These are phyloP conservation scores for Ceratocystis huliohia DNA, from an alignment of 2,329 filamentous ascomycete genomes.

Conservation along the genomic window DNA sequence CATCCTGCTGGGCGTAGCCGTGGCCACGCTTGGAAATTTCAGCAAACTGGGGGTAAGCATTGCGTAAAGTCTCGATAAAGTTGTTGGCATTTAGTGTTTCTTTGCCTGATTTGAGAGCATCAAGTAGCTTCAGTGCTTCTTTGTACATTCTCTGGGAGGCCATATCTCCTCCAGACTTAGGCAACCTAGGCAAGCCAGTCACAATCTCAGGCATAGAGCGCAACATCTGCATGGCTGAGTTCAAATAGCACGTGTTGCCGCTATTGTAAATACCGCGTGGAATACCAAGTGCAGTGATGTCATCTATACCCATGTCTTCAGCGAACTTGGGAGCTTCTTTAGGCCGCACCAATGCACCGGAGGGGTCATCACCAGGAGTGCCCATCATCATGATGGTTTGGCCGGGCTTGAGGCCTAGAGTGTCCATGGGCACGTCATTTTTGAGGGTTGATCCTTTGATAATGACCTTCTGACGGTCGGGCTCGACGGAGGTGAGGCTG, in stretches of 20 bases:
- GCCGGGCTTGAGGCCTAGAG: conserved; percentile 71
- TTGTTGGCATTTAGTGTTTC: conserved; percentile 70
- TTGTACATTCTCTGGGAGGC: conserved; percentile 15
- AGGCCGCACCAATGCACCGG: conserved; percentile 52
- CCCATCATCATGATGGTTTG: conserved; percentile 96
- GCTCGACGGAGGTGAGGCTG: conserved; percentile 90
- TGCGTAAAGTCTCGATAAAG: conserved; percentile 70
- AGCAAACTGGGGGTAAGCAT: conserved; percentile 80
- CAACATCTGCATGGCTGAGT: conserved; percentile 89
- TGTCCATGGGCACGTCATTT: conserved; percentile 78
- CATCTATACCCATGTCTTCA: conserved; percentile 95
- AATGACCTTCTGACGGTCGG: conserved; percentile 88
- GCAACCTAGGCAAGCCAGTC: conserved; percentile 49
- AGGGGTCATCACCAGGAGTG: conserved; percentile 54
- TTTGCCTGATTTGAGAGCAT: conserved; percentile 65
- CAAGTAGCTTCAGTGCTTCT: conserved; percentile 42
- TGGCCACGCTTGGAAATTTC: conserved; percentile 71
- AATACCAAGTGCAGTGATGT: conserved; percentile 65
- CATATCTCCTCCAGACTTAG: conserved; percentile 44
- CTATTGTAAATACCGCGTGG: conserved; percentile 83
- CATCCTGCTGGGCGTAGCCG: conserved; percentile 94
- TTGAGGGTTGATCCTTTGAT: conserved; percentile 92
- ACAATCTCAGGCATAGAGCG: conserved; percentile 84
- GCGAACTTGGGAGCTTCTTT: conserved; percentile 76
- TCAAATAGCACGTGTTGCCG: conserved; percentile 97